Conservation (phyloP, 2,329 filamentous ascomycete species). For the Phaeophleospora eucalypticola region DNA sequence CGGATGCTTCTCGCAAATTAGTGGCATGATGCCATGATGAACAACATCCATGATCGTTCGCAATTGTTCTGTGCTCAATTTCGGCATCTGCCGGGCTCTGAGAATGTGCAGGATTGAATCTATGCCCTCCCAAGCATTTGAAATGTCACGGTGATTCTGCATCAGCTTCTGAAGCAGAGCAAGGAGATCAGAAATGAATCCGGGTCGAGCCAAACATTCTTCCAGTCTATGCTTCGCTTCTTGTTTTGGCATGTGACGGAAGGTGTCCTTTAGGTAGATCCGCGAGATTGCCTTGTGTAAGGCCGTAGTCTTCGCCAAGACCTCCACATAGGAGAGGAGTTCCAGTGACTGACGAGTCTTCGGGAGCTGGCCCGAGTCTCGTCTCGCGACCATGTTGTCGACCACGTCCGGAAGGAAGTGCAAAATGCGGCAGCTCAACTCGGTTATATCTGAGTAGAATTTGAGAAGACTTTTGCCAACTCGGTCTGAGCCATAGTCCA, state of each 20-base stretch:
- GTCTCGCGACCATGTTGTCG: conserved; percentile 16
- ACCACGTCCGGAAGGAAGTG: conserved; percentile 17
- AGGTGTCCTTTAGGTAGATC: conserved; percentile 3
- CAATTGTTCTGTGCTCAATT: not conserved
- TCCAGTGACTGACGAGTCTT: conserved; percentile 15
- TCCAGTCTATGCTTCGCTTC: not conserved
- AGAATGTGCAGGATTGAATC: conserved; percentile 18
- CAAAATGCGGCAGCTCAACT: conserved; percentile 19
- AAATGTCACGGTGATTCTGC: conserved; percentile 13
- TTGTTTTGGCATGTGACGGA: conserved; percentile 8
- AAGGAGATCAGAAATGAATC: not conserved
- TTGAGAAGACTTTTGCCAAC: conserved; percentile 1
- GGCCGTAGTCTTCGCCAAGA: conserved; percentile 15
- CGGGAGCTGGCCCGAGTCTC: conserved; percentile 24
- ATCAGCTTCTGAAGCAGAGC: conserved; percentile 14
- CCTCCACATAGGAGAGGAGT: conserved; percentile 16
- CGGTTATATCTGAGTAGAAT: conserved; percentile 14
- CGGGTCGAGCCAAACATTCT: not conserved
- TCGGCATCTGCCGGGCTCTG: conserved; percentile 3
- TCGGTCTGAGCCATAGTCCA: not conserved
- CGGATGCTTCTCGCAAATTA: conserved; percentile 29
- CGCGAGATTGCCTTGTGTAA: conserved; percentile 2
- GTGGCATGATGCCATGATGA: conserved; percentile 23
- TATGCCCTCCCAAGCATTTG: conserved; percentile 23
- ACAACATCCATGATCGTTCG: conserved; percentile 21